phyloP scores from a whole-genome alignment of 768 basidiomycete species.

The Boletellus ananiceps region DNA sequence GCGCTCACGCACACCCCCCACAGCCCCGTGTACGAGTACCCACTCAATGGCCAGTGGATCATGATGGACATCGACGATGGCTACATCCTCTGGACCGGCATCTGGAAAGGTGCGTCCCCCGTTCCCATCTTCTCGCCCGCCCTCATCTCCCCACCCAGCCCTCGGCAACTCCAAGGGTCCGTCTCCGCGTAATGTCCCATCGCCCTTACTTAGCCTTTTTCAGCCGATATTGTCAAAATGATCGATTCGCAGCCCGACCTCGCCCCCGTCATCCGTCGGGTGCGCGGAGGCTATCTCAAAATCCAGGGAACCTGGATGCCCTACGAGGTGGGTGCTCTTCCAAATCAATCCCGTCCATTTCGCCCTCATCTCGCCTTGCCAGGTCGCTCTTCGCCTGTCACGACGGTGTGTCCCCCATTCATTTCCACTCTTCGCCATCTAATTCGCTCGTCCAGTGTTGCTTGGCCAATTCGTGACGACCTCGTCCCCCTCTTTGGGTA shows the following conservation, averaged over 20 bases:
- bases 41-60: conserved; percentile 86
- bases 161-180: conserved; percentile 86
- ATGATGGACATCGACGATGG: conserved; percentile 96
- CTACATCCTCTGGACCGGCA: conserved; percentile 88
- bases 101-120: conserved; percentile 74
- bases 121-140: neutral
- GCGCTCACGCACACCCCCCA: conserved; percentile 1
- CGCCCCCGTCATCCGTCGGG: conserved; percentile 74
- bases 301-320: conserved; percentile 96
- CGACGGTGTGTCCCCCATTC: conserved; percentile 54
- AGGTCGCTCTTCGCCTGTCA: conserved; percentile 77
- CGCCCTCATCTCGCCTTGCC: conserved; percentile 22
- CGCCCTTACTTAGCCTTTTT: conserved; percentile 17
- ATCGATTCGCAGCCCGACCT: conserved; percentile 89
- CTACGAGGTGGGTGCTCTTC: conserved; percentile 57
- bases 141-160: conserved; percentile 40
- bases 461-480: conserved; percentile 84
- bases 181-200: conserved; percentile 12
- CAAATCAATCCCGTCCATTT: conserved; percentile 8
- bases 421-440: conserved; percentile 9
- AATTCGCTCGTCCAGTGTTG: conserved; percentile 51
- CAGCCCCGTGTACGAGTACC: conserved; percentile 86
- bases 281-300: conserved; percentile 85
- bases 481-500: conserved; percentile 87
- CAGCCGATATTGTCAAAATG: conserved; percentile 91